Percentiles rank a stretch among this genome's conserved stretches.
phyloP scores from a whole-genome alignment of 805 yeast species.

The Ogataea philodendri region DNA sequence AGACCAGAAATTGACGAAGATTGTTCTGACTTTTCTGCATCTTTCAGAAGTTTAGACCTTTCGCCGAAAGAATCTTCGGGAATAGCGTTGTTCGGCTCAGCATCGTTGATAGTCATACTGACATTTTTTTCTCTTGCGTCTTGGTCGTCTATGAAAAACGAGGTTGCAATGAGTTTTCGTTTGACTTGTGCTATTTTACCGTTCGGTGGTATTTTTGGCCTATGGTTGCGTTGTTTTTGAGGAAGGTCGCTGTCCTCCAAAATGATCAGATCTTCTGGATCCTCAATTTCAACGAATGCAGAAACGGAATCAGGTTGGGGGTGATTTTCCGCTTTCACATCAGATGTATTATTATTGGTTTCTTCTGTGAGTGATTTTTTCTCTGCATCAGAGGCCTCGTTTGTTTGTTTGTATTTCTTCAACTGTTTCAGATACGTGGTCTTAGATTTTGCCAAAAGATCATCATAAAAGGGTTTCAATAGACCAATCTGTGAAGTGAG shows the following conservation, averaged over 20 bases:
- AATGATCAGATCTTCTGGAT: conserved; percentile 46
- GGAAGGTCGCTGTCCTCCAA: conserved; percentile 87
- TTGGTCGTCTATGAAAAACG: conserved; percentile 52
- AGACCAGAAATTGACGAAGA: too few relatives aligned
- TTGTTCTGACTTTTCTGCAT: too few relatives aligned
- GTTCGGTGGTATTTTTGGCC: conserved; percentile 86
- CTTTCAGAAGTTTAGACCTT: too few relatives aligned
- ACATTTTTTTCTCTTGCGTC: conserved; percentile 17
- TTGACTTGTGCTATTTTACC: conserved; percentile 76
- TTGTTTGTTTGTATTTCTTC: conserved; percentile 37
- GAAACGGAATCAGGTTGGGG: too few relatives aligned
- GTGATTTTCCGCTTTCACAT: conserved; percentile 9
- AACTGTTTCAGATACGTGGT: conserved; percentile 41
- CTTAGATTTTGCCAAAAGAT: conserved; percentile 42
- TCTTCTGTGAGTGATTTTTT: conserved; percentile 12
- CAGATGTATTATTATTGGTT: not conserved
- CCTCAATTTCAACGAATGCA: conserved; percentile 25
- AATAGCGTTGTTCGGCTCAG: not conserved
- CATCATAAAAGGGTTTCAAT: conserved; percentile 52
- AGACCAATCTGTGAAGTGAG: conserved; percentile 55
- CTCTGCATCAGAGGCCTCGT: conserved; percentile 2
- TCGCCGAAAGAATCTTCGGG: not conserved
- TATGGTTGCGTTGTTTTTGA: conserved; percentile 65
- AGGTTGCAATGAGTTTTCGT: conserved; percentile 53
- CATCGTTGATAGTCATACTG: too few relatives aligned